A percentile compares a stretch with the other conserved stretches of the same genome.
These are phyloP conservation scores for Lactifluus hygrophoroides DNA, from an alignment of 768 basidiomycete species.

Conservation along the genomic window DNA sequence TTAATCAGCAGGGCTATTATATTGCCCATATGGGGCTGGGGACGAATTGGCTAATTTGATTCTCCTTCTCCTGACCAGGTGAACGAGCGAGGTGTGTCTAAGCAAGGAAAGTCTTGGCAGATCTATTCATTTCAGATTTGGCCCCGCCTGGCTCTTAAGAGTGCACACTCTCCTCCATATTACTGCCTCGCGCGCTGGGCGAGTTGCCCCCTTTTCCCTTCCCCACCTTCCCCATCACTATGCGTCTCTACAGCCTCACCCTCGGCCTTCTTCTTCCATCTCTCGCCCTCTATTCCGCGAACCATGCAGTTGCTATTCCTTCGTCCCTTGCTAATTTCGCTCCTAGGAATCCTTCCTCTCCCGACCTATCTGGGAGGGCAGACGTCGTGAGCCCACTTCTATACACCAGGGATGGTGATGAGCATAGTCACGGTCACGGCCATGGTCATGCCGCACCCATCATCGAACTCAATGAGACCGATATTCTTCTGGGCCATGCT, in stretches of 20 bases:
- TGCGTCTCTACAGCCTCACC: conserved; percentile 17
- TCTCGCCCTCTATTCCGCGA: conserved; percentile 16
- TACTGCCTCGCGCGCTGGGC: too few relatives aligned
- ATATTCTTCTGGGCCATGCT: conserved; percentile 52
- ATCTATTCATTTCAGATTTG: too few relatives aligned
- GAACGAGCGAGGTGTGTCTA: too few relatives aligned
- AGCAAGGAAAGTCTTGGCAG: too few relatives aligned
- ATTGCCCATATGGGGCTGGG: too few relatives aligned
- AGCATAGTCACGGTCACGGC: conserved; percentile 32
- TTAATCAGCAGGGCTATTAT: too few relatives aligned
- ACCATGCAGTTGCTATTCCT: conserved; percentile 11
- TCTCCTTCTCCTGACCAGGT: too few relatives aligned
- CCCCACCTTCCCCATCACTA: conserved; percentile 6
- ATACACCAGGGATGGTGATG: not conserved
- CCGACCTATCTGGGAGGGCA: not conserved
- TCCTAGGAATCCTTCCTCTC: not conserved
- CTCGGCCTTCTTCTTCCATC: conserved; percentile 11
- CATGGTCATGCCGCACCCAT: conserved; percentile 42
- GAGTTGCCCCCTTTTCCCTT: too few relatives aligned
- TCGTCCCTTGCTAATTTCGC: conserved; percentile 21
- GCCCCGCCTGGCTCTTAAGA: too few relatives aligned
- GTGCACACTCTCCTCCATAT: too few relatives aligned
- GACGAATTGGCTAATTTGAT: too few relatives aligned
- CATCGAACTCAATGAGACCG: conserved; percentile 68
- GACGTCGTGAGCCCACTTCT: not conserved